Conservation (phyloP, 1,139 yeast genomes). For the Blastobotrys buckinghamii region DNA sequence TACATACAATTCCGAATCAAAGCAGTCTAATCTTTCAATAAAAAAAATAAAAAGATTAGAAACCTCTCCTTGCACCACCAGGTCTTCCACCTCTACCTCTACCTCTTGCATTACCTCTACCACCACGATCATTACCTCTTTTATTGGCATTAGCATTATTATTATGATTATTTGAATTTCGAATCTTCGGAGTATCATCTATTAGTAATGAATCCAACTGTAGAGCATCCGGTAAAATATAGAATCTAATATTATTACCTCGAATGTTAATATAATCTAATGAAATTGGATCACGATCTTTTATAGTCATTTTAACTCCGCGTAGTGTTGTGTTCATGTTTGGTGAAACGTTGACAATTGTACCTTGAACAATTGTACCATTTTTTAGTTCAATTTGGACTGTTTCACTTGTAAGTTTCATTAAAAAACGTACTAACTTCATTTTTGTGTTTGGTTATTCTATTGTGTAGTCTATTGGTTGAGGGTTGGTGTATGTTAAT, state of each 20-base stretch:
- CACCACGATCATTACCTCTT: slow-evolving; percentile 5
- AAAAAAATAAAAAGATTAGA: background rate
- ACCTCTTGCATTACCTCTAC: slow-evolving; percentile 20
- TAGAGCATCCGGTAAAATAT: slow-evolving; percentile 79
- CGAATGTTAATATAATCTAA: slow-evolving; percentile 80
- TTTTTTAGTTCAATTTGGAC: slow-evolving; percentile 91
- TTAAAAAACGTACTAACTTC: slow-evolving; percentile 66
- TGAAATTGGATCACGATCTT: slow-evolving; percentile 63
- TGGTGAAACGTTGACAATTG: slow-evolving; percentile 77
- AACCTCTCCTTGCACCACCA: slow-evolving; percentile 14
- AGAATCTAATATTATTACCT: slow-evolving; percentile 85
- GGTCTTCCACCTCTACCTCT: slow-evolving; percentile 30
- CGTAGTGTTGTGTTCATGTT: slow-evolving; percentile 86
- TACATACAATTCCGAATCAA: too few species aligned
- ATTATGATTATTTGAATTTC: slow-evolving; percentile 19
- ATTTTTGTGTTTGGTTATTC: slow-evolving; percentile 32
- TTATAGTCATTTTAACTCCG: slow-evolving; percentile 71
- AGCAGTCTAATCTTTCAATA: too few species aligned
- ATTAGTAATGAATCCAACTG: slow-evolving; percentile 72
- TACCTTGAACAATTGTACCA: slow-evolving; percentile 69
- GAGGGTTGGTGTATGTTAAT: too few species aligned
- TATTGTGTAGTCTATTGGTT: background rate
- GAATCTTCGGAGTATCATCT: slow-evolving; percentile 48
- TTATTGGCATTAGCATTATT: too few species aligned
- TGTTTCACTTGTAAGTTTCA: slow-evolving; percentile 82